phyloP scores from a whole-genome alignment of 2,329 filamentous ascomycete species.

The Fusarium gaditjirri region DNA sequence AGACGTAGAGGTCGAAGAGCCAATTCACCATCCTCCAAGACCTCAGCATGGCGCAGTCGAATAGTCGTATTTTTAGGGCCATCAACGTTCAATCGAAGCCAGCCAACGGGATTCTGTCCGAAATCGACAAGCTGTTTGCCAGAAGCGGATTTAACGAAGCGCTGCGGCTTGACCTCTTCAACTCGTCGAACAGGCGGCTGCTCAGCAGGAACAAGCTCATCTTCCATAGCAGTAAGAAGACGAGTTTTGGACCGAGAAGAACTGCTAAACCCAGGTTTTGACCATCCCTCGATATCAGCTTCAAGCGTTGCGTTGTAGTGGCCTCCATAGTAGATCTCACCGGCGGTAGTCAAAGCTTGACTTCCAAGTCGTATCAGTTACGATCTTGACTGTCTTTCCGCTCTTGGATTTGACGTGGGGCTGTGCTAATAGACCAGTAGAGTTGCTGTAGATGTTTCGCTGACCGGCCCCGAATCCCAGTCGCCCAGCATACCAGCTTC shows the following conservation, averaged over 20 bases:
- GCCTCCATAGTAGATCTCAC: conserved; percentile 64
- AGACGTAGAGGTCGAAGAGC: conserved; percentile 52
- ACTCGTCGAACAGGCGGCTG: conserved; percentile 54
- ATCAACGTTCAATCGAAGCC: conserved; percentile 53
- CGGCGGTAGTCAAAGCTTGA: conserved; percentile 43
- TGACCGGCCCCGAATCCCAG: conserved; percentile 39
- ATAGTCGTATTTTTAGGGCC: conserved; percentile 55
- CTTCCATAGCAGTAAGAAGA: not conserved
- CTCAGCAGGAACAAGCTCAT: conserved; percentile 48
- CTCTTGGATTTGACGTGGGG: conserved; percentile 51
- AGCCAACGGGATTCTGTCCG: conserved; percentile 67
- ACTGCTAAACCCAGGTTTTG: conserved; percentile 50
- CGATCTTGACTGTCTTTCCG: conserved; percentile 43
- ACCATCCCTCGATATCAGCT: conserved; percentile 42
- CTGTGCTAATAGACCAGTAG: conserved; percentile 50
- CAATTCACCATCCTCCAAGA: conserved; percentile 61
- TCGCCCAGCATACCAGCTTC: conserved; percentile 60
- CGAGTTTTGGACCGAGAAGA: conserved; percentile 49
- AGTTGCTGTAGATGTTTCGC: conserved; percentile 51
- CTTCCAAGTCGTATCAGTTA: conserved; percentile 53
- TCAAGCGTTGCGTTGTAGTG: conserved; percentile 57
- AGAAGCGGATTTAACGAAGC: conserved; percentile 51
- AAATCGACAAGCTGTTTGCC: conserved; percentile 64
- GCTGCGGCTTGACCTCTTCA: conserved; percentile 45
- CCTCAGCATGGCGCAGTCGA: conserved; percentile 63